These are phyloP conservation scores for Miscanthus lutarioriparius DNA, from an alignment of 176 grass and related monocot species.

Conservation along the genomic window DNA sequence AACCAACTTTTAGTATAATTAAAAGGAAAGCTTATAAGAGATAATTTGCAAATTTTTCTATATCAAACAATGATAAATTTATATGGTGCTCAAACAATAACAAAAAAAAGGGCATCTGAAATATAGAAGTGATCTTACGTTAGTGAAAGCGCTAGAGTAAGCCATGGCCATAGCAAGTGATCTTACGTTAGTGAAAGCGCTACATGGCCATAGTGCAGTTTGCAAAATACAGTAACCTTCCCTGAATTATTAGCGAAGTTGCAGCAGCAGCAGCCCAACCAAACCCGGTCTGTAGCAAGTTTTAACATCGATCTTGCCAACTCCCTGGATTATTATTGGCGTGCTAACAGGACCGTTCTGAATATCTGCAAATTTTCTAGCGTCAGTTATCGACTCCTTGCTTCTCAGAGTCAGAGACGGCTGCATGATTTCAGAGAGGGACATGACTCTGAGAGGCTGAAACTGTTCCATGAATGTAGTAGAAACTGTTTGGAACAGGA, in stretches of 20 bases:
- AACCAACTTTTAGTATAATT: not conserved
- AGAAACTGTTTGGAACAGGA: not conserved
- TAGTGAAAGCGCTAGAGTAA: not conserved
- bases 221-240: slow-evolving; percentile 14
- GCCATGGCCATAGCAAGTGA: not conserved
- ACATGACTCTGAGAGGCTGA: not conserved
- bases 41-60: not conserved
- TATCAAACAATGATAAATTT: not conserved
- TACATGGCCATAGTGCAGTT: slow-evolving; percentile 5
- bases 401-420: not conserved
- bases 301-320: slow-evolving; percentile 23
- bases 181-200: not conserved
- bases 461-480: not conserved
- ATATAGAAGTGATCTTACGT: not conserved
- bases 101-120: not conserved
- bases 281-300: slow-evolving; percentile 31
- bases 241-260: not conserved
- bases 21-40: not conserved
- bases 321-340: not conserved
- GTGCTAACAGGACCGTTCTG: not conserved
- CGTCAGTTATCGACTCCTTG: not conserved
- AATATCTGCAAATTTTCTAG: not conserved
- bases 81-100: not conserved
- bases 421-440: slow-evolving; percentile 9
- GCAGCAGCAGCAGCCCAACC: not conserved